Evolutionary conservation across 805 yeast species (phyloP), one percentile per base, ranked within the genome.

Genomic region (Sugiyamaella qingdaonensis): DNA sequence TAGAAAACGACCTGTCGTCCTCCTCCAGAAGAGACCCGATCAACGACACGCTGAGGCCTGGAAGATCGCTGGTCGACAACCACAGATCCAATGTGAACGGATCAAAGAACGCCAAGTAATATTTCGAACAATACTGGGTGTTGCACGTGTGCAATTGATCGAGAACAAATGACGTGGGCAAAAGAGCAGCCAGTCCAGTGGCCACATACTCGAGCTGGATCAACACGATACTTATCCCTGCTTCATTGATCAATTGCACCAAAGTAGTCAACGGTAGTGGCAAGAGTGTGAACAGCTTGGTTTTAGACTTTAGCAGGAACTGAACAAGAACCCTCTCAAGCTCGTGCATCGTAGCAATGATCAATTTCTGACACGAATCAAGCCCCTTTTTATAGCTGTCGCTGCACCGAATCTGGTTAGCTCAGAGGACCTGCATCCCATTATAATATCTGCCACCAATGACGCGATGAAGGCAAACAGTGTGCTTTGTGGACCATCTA

Each of bases 61-160:
- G 29, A 4, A n/a, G 16, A 9, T 24, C 43, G 43, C 32, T 41
- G 10, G 46, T 32, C 24, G 47, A 27, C 13, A 14, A 11, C 55
- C 55, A 53, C 16, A 10, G 21, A 8, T 24, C 34, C 34, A 53
- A 34, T 4, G 32, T 27, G 16, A 16, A 42, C n/a, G 51, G 46
- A 27, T 53, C 53, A 46, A 36, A 53, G 50, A 49, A 53, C 31
- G 10, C 29, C 16, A 53, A 45, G 41, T 45, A 39, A 27, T 13
- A 43, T 18, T 29, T 14, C 19, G 51, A 48, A n/a, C 35, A 37
- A 16, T 37, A 37, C 11, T 14, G 11, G 18, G 51, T 18, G 24
- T 48, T 39, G 34, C 27, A 16, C 14, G 35, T 7, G 37, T 50
- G 49, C 32, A n/a, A n/a, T 10, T 35, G 13, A 8, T 19, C 34